Base-by-base conservation (phyloP, 2,329 filamentous ascomycete genomes). In the Alternaria triticimaculans region DNA sequence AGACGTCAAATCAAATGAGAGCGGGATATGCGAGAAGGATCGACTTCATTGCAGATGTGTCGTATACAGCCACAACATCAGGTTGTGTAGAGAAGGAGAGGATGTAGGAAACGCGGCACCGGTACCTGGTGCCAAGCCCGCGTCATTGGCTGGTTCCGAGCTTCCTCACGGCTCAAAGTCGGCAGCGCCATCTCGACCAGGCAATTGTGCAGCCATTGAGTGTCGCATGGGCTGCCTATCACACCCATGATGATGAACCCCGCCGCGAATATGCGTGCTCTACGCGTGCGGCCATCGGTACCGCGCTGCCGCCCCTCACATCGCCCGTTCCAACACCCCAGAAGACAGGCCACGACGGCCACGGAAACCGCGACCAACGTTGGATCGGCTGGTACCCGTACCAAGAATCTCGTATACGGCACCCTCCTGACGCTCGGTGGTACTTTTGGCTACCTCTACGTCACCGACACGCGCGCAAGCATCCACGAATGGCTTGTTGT, bases 401-500 rank as follows among this genome's bases (percentile, higher is more conserved):
- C 85, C 14, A 83, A 83, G 66, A 86, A 86, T 71, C 62, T 86
- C 63, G 64, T 87, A 41, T 85, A 84, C 63, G 86, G 87, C 53
- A 86, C 87, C 20, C 82, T 86, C 2, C 71, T 90, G 45, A 80
- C 85, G 1, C 69, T 89, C 6, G 79, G 77, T 8, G 72, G 83
- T 20, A 76, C 77, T 26, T 81, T 82, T 51, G 82, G 80, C 60
- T 86, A 85, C 70, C 80, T 86, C 62, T 87, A 87, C 70, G 72
- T 82, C 58, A 87, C 85, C 54, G 85, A 87, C 67, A 86, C 85
- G 3, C 84, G 85, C 60, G 84, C 85, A 6, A 82, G 83, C 70
- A 73, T 87, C 23, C 85, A 87, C 73, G 79, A 83, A 78, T 87
- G 83, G 77, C 76, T 85, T 18, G 78, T 85, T 18, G 81, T 92